phyloP scores from a whole-genome alignment of 257 asterid species.

The Orobanche coerulescens region DNA sequence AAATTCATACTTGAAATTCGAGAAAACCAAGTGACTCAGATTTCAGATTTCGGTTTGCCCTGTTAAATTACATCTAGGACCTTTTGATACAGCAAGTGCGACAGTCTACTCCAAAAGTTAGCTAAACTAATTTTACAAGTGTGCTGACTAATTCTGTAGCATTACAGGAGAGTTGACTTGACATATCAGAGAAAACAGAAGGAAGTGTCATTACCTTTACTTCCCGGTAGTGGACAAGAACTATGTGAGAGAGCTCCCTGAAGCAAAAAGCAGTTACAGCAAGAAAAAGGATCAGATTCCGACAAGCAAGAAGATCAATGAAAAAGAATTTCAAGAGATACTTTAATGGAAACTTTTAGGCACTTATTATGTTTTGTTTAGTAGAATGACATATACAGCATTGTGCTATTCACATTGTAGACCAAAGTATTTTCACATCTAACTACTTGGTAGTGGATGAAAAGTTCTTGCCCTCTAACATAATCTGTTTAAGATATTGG shows the following conservation, averaged over 20 bases:
- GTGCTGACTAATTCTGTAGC: background rate
- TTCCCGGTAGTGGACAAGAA: conserved; percentile 94
- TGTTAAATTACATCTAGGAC: background rate
- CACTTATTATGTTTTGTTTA: background rate
- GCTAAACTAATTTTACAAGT: background rate
- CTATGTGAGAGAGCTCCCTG: conserved; percentile 89
- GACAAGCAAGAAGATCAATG: conserved; percentile 11
- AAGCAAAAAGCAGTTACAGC: conserved; percentile 28
- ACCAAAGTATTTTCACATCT: no score
- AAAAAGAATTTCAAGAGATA: conserved; percentile 7
- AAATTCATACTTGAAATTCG: conserved; percentile 10
- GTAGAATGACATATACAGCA: background rate
- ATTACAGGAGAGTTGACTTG: background rate
- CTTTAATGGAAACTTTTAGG: background rate
- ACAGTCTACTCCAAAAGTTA: conserved; percentile 15
- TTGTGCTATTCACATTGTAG: conserved; percentile 3
- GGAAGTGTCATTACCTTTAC: conserved; percentile 57
- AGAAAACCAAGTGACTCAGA: background rate
- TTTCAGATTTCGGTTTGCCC: conserved; percentile 14
- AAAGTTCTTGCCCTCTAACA: background rate
- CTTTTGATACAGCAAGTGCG: conserved; percentile 1
- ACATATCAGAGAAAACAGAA: conserved; percentile 16
- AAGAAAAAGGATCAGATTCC: conserved; percentile 22
- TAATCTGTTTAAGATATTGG: background rate
- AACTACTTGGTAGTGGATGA: background rate